A percentile compares a stretch with the other conserved stretches of the same genome.
phyloP scores from a whole-genome alignment of 192 early-diverging fungal species.

The Glomus cerebriforme region DNA sequence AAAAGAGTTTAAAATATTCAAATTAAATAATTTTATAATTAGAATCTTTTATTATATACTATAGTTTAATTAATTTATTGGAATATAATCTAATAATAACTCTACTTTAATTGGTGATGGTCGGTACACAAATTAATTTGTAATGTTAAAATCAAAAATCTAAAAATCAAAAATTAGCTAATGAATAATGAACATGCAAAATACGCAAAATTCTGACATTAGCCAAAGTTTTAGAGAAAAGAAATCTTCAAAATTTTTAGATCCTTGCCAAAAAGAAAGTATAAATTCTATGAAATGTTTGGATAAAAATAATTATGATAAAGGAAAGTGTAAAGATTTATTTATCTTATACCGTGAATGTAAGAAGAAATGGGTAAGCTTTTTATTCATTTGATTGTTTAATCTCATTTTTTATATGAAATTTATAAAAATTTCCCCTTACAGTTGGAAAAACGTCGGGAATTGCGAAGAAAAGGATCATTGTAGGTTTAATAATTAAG shows the following conservation, averaged over 20 bases:
- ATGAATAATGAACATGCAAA: too few species aligned
- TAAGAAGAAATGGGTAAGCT: constrained; percentile 59
- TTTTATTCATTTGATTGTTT: neutral
- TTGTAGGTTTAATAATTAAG: neutral
- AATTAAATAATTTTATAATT: too few species aligned
- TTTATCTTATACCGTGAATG: constrained; percentile 58
- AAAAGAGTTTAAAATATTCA: too few species aligned
- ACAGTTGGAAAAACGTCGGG: constrained; percentile 3
- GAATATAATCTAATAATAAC: too few species aligned
- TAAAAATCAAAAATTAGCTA: too few species aligned
- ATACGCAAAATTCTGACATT: constrained; percentile 38
- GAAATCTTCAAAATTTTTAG: constrained; percentile 54
- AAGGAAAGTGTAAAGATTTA: constrained; percentile 48
- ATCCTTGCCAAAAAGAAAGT: constrained; percentile 53
- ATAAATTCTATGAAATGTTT: constrained; percentile 57
- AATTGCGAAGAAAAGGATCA: constrained; percentile 19
- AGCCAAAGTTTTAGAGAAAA: constrained; percentile 50
- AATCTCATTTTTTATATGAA: neutral
- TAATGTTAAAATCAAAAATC: too few species aligned
- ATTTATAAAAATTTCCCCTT: neutral
- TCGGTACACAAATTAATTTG: too few species aligned
- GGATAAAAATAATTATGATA: constrained; percentile 55
- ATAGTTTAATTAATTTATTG: too few species aligned
- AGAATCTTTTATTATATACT: too few species aligned
- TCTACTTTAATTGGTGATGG: too few species aligned